Evolutionary conservation across 208 protist genomes (phyloP).

Genomic region (Leishmania martiniquensis): DNA sequence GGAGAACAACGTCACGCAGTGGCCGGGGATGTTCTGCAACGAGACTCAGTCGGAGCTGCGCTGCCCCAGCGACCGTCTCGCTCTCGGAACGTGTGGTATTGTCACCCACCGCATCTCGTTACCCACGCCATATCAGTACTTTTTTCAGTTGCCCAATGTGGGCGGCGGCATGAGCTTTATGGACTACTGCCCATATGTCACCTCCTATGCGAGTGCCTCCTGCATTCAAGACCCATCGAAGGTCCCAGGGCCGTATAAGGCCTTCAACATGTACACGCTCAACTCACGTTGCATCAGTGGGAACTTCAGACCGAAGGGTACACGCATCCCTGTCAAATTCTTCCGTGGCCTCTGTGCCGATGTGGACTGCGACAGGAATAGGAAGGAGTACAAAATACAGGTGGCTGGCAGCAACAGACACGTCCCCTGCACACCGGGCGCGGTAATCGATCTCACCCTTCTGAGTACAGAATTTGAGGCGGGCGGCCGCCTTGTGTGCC

Average conservation of each 20-base stretch:
- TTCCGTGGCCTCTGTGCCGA: not conserved
- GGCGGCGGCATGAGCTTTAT: not conserved
- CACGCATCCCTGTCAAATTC: not conserved
- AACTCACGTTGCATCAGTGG: not conserved
- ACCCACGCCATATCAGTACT: conserved; percentile 22
- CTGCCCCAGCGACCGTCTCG: not conserved
- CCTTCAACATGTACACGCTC: conserved; percentile 3
- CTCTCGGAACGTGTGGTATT: not conserved
- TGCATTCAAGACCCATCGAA: not conserved
- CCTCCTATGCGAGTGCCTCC: not conserved
- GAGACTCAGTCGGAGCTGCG: not conserved
- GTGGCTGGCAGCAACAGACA: not conserved
- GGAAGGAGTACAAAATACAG: not conserved
- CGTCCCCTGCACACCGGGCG: not conserved
- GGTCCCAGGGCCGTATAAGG: not conserved
- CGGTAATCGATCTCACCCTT: not conserved
- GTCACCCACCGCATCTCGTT: not conserved
- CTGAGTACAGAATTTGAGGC: not conserved
- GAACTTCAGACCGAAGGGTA: not conserved
- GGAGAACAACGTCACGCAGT: conserved; percentile 29
- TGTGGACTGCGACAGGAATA: not conserved
- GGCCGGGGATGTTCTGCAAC: conserved; percentile 58
- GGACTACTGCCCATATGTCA: not conserved
- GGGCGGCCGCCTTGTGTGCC: not conserved
- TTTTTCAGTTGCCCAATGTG: conserved; percentile 35